A percentile compares a stretch with the other conserved stretches of the same genome.
These are phyloP conservation scores for Picochlorum sp. DNA, from an alignment of 139 green algal genomes.

Conservation along the genomic window DNA sequence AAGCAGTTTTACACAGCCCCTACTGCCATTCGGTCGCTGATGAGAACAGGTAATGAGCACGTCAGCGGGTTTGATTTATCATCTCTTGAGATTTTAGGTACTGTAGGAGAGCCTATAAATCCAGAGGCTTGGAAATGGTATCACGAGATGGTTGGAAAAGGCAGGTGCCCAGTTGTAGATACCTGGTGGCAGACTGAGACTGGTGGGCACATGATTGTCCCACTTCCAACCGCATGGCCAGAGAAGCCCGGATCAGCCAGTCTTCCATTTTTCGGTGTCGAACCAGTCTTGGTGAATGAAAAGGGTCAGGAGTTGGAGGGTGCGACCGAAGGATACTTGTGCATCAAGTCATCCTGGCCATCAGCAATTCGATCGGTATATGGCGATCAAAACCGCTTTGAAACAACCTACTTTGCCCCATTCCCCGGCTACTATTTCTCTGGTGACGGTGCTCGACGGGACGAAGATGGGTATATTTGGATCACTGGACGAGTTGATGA, in stretches of 20 bases:
- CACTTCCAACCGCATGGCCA: slow-evolving; percentile 66
- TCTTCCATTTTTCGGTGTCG: slow-evolving; percentile 93
- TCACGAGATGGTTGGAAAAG: slow-evolving; percentile 56
- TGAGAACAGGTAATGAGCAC: slow-evolving; percentile 67
- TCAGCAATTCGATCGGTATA: slow-evolving; percentile 72
- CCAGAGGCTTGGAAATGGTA: slow-evolving; percentile 96
- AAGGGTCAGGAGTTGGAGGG: slow-evolving; percentile 56
- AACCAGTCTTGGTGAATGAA: slow-evolving; percentile 83
- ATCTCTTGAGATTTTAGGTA: slow-evolving; percentile 77
- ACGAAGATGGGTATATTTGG: slow-evolving; percentile 78
- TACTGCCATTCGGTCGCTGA: slow-evolving; percentile 85
- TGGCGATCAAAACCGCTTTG: slow-evolving; percentile 85
- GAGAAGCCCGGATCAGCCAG: slow-evolving; percentile 80
- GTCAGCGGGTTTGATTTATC: slow-evolving; percentile 47
- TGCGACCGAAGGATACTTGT: slow-evolving; percentile 35
- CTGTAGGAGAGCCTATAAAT: slow-evolving; percentile 98
- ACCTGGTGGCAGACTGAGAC: slow-evolving; percentile 98
- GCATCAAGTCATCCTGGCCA: slow-evolving; percentile 83
- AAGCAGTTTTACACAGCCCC: slow-evolving; percentile 93
- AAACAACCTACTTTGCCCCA: slow-evolving; percentile 88
- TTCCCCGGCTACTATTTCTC: slow-evolving; percentile 92
- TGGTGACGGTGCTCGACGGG: slow-evolving; percentile 51
- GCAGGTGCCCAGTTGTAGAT: slow-evolving; percentile 83
- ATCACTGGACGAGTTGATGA: slow-evolving; percentile 92
- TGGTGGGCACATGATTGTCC: slow-evolving; percentile 82